Evolutionary conservation across 139 green algal species (phyloP).

Genomic region (Closterium sp.): DNA sequence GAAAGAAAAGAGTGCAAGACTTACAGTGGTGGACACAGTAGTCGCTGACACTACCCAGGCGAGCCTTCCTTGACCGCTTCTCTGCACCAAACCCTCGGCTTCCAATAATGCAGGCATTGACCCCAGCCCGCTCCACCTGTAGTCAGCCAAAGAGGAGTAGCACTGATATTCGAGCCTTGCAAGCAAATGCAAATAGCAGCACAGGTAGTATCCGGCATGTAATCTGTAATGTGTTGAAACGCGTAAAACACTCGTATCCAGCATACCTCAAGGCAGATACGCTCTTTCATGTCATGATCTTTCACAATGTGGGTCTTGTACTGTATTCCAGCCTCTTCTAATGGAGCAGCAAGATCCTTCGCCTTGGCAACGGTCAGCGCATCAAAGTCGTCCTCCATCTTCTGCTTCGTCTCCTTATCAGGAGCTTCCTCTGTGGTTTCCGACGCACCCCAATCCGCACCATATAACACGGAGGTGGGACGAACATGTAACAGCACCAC

Average conservation of each 20-base stretch:
- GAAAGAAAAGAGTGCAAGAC: not conserved
- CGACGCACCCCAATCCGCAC: constrained; percentile 19
- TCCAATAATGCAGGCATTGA: constrained; percentile 34
- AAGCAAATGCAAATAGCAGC: not conserved
- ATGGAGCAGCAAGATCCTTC: constrained; percentile 7
- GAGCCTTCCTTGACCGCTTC: not conserved
- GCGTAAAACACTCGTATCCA: not conserved
- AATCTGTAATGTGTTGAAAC: too few relatives aligned
- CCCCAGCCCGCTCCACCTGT: constrained; percentile 21
- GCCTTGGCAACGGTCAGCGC: constrained; percentile 11
- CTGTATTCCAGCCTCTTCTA: constrained; percentile 17
- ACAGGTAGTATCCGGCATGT: not conserved
- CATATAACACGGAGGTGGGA: constrained; percentile 25
- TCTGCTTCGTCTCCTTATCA: not conserved
- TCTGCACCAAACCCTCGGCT: constrained; percentile 28
- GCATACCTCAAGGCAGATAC: constrained; percentile 32
- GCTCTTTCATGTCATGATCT: constrained; percentile 47
- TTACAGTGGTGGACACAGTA: constrained; percentile 33
- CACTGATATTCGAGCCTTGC: not conserved
- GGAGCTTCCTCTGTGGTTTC: not conserved
- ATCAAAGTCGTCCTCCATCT: constrained; percentile 22
- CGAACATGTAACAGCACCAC: constrained; percentile 25
- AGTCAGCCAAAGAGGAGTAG: not conserved
- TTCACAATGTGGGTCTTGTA: constrained; percentile 35
- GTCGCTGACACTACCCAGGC: constrained; percentile 26